phyloP scores from a whole-genome alignment of 306 rosid genomes.

The Prunus persica region Prunus_persica_NCBIv2 NC_034014.1:6754501-6755000 shows the following conservation, averaged over 20 bases:
- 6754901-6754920: slow-evolving; percentile 11
- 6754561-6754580: neutral
- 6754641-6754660: neutral
- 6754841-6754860: neutral
- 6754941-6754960: slow-evolving; percentile 55
- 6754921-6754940: slow-evolving; percentile 9
- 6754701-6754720: neutral
- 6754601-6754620: neutral
- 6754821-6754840: neutral
- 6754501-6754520: neutral
- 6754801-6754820: neutral
- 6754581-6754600: neutral
- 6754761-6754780: neutral
- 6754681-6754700: neutral
- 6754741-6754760: neutral
- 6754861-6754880: neutral
- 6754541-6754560: neutral
- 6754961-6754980: slow-evolving; percentile 98
- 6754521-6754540: neutral
- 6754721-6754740: neutral
- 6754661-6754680: neutral
- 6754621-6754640: neutral
- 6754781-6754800: neutral
- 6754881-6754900: neutral
- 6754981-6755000: slow-evolving; percentile 97